phyloP scores from a whole-genome alignment of 768 basidiomycete genomes.

The Boletus edulis region DNA sequence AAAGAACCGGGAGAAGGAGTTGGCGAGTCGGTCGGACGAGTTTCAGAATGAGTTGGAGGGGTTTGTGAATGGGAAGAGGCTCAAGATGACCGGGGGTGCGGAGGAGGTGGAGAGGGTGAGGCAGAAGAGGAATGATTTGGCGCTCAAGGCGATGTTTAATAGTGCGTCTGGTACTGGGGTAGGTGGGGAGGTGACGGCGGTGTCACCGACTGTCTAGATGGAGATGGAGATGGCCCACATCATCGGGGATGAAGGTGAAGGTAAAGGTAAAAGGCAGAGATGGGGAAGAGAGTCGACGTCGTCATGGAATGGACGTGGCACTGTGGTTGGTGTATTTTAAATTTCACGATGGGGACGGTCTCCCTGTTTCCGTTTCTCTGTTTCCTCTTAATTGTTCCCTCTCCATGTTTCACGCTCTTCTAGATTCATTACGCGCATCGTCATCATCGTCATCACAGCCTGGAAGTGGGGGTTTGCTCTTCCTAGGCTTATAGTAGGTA shows the following conservation, averaged over 20 bases:
- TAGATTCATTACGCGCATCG: not conserved
- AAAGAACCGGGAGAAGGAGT: conserved; percentile 73
- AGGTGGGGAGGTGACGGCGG: conserved; percentile 4
- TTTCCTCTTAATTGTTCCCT: not conserved
- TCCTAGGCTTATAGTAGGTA: too few species aligned
- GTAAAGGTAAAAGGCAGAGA: not conserved
- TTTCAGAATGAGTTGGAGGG: conserved; percentile 81
- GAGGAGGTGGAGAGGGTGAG: conserved; percentile 88
- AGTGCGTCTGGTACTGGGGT: conserved; percentile 1
- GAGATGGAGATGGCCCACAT: not conserved
- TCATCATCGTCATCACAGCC: not conserved
- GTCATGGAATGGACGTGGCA: not conserved
- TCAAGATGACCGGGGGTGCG: conserved; percentile 94
- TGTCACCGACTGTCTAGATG: conserved; percentile 6
- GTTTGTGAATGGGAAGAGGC: conserved; percentile 83
- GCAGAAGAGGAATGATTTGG: conserved; percentile 79
- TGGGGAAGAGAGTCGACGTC: not conserved
- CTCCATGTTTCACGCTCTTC: not conserved
- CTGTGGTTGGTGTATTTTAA: not conserved
- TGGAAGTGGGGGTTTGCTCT: not conserved
- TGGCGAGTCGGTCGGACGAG: conserved; percentile 71
- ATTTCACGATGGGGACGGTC: not conserved
- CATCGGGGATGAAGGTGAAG: not conserved
- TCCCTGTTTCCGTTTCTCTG: not conserved
- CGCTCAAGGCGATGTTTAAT: conserved; percentile 87